Percentiles rank a stretch among this genome's conserved stretches.
Conservation (phyloP, 371 early-diverging fungal genomes). For the Syncephalastrum monosporum region DNA sequence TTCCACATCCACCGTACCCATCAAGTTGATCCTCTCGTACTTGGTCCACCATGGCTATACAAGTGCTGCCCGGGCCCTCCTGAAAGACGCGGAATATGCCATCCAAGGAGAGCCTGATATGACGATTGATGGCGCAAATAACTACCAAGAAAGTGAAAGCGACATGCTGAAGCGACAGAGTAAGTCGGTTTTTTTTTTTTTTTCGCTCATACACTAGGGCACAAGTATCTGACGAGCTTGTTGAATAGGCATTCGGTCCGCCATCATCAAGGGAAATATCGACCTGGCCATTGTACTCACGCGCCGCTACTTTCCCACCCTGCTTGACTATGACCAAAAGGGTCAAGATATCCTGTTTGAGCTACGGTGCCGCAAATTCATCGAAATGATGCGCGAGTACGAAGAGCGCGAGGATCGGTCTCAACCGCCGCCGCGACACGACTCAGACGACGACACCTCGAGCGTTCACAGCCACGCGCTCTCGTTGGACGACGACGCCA, state of each 20-base stretch:
- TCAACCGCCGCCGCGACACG: neutral
- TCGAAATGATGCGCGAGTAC: conserved; percentile 69
- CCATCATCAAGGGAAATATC: conserved; percentile 69
- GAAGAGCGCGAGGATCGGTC: conserved; percentile 3
- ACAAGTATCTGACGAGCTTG: no score
- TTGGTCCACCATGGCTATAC: conserved; percentile 78
- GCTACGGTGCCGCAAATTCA: conserved; percentile 79
- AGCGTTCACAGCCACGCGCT: conserved; percentile 2
- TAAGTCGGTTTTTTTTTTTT: conserved; percentile 10
- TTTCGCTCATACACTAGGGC: neutral
- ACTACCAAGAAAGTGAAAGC: conserved; percentile 19
- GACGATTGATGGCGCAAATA: neutral
- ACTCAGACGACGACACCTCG: conserved; percentile 9
- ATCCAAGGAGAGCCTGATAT: conserved; percentile 8
- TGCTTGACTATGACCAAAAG: conserved; percentile 40
- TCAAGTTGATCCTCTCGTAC: conserved; percentile 67
- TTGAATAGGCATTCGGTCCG: conserved; percentile 57
- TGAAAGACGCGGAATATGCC: conserved; percentile 27
- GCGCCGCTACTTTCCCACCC: conserved; percentile 57
- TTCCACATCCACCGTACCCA: no score
- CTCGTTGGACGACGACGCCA: neutral
- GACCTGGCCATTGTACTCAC: conserved; percentile 66
- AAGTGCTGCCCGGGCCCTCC: conserved; percentile 66
- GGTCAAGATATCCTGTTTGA: conserved; percentile 58
- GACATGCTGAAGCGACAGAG: conserved; percentile 32